Base-by-base conservation (phyloP, 2,329 filamentous ascomycete species). In the Zalaria sp. region DNA sequence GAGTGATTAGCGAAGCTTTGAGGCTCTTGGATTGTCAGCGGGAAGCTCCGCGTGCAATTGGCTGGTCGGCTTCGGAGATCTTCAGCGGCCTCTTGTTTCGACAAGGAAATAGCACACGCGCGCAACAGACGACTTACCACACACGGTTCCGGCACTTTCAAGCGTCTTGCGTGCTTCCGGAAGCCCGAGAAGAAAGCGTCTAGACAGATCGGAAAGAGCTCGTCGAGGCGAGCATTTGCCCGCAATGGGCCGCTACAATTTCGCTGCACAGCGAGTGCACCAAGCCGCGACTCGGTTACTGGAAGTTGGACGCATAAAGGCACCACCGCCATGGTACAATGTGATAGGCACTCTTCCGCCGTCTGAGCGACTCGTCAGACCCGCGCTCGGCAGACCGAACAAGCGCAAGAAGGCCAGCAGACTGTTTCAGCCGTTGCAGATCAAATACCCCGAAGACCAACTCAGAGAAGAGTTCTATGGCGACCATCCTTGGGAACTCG, bases 401-500 rank as follows among this genome's bases (percentile, higher is more conserved):
- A 63, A 65, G 40, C 68, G 71, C 37, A 69, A 69, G 58, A 83
- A 80, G 59, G 71, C 81, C 27, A 86, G 77, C 62, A 77, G 79
- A 51, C 66, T 94, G 53, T 96, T 88, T 68, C 77, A 79, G 52
- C 91, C 91, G 1, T 75, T 87, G 49, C 65, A 69, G 44, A 79
- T 98, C 48, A 67, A 66, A 41, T 95, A 91, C 59, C 76, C 82
- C 46, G 91, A 98, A 61, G 91, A 98, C 63, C 63, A 67, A 46
- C 69, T 98, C 55, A 80, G 91, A 48, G 70, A 65, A 51, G 76
- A 79, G 27, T 98, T 96, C 66, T 98, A 84, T 68, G 77, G 73
- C 55, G 89, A 98, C 61, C 91, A 98, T 59, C 91, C 91, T 4
- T 98, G 91, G 91, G 91, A 98, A 64, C 67, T 98, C 56, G 91